phyloP scores from a whole-genome alignment of 2,329 filamentous ascomycete species.

The Diaporthe batatas region DNA sequence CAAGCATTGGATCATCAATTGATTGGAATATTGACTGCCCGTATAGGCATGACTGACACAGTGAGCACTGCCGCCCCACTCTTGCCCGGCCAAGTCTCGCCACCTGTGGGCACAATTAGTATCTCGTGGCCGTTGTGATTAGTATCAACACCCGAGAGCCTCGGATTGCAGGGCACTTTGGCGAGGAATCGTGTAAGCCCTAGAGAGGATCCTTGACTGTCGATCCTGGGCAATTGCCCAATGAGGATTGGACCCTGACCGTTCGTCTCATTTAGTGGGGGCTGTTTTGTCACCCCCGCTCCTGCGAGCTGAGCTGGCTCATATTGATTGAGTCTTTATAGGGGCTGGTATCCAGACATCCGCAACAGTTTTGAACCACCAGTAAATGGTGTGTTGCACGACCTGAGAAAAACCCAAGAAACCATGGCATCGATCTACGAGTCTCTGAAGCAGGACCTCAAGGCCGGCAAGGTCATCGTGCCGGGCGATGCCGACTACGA shows the following conservation, averaged over 20 bases:
- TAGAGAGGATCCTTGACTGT: too few relatives aligned
- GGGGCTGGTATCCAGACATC: not conserved
- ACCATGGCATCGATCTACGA: slow-evolving; percentile 8
- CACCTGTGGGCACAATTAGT: too few relatives aligned
- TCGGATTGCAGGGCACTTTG: too few relatives aligned
- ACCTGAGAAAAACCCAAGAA: not conserved
- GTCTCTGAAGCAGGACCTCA: slow-evolving; percentile 9
- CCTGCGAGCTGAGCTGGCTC: slow-evolving; percentile 1
- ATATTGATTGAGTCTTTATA: too few relatives aligned
- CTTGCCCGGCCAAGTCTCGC: too few relatives aligned
- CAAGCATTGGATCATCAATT: too few relatives aligned
- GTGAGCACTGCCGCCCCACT: too few relatives aligned
- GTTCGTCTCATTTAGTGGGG: not conserved
- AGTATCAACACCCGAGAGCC: too few relatives aligned
- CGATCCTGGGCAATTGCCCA: not conserved
- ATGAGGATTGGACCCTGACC: not conserved
- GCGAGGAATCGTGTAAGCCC: too few relatives aligned
- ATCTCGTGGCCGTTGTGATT: too few relatives aligned
- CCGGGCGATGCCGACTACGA: slow-evolving; percentile 47
- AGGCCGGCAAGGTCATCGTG: slow-evolving; percentile 19
- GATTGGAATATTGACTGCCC: too few relatives aligned
- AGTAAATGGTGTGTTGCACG: not conserved
- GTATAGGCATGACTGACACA: too few relatives aligned
- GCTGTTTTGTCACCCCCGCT: slow-evolving; percentile 3
- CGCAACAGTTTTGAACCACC: not conserved